Conservation (phyloP, 345 rosid species). For the Gossypium herbaceum region DNA sequence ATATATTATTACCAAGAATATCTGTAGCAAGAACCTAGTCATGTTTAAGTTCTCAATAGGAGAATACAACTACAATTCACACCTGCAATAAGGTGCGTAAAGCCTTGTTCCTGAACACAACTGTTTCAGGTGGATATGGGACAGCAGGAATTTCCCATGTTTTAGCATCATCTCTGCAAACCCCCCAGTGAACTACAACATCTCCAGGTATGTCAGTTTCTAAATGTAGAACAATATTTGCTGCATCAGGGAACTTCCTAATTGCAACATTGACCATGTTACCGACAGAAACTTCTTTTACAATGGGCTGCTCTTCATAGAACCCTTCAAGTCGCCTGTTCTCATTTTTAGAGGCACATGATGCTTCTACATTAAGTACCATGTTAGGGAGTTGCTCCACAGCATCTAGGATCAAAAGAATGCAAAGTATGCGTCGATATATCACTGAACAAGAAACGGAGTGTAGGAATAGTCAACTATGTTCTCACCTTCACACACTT, state of each 20-base stretch:
- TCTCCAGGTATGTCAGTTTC: slow-evolving; percentile 85
- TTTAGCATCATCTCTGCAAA: slow-evolving; percentile 68
- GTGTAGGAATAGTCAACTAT: slow-evolving; percentile 7
- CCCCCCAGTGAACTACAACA: slow-evolving; percentile 95
- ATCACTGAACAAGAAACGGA: slow-evolving; percentile 7
- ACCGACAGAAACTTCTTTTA: slow-evolving; percentile 41
- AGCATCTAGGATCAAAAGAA: slow-evolving; percentile 46
- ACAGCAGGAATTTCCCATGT: slow-evolving; percentile 81
- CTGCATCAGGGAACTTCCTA: slow-evolving; percentile 58
- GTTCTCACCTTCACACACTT: slow-evolving; percentile 10
- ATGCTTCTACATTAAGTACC: slow-evolving; percentile 41
- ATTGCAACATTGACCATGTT: slow-evolving; percentile 58
- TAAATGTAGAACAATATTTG: slow-evolving; percentile 52
- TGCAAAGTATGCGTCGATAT: slow-evolving; percentile 21
- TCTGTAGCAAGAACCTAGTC: slow-evolving; percentile 4
- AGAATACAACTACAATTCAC: slow-evolving; percentile 17
- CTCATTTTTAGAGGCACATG: slow-evolving; percentile 35
- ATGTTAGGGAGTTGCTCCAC: slow-evolving; percentile 51
- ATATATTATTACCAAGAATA: slow-evolving; percentile 14
- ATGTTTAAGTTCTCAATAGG: slow-evolving; percentile 1
- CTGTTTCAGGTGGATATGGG: slow-evolving; percentile 80
- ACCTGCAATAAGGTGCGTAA: slow-evolving; percentile 79
- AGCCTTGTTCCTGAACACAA: slow-evolving; percentile 72
- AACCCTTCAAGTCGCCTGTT: slow-evolving; percentile 48
- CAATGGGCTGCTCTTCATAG: slow-evolving; percentile 66